Evolutionary conservation across 2,329 filamentous ascomycete species (phyloP).

Genomic region (Penicillium olsonii): DNA sequence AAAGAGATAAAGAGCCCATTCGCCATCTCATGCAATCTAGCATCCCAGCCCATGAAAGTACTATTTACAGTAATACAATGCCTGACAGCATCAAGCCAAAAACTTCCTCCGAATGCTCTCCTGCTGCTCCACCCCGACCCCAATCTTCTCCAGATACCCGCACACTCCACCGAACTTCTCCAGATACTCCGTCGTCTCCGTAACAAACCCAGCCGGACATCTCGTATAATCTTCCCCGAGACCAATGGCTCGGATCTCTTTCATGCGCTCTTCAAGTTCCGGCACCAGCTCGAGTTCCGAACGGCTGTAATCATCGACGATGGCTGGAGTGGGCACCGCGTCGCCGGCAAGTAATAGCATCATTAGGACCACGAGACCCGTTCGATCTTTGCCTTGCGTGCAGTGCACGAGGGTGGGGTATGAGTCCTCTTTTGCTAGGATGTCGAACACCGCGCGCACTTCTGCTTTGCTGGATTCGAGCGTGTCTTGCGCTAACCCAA

Average conservation of each 20-base stretch:
- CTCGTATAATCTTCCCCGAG: constrained; percentile 71
- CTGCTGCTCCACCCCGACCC: constrained; percentile 54
- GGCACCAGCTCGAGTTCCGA: constrained; percentile 62
- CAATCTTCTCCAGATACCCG: constrained; percentile 65
- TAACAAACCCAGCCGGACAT: constrained; percentile 67
- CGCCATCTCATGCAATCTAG: neutral
- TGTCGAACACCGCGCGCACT: constrained; percentile 70
- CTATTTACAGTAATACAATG: constrained; percentile 1
- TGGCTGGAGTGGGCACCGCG: constrained; percentile 57
- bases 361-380: constrained; percentile 70
- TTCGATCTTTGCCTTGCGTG: constrained; percentile 86
- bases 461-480: constrained; percentile 65
- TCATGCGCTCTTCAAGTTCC: constrained; percentile 64
- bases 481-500: constrained; percentile 69
- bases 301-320: constrained; percentile 71
- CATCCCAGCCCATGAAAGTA: constrained; percentile 1
- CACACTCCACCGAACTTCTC: constrained; percentile 66
- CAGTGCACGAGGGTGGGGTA: constrained; percentile 77
- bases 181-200: constrained; percentile 60
- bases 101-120: constrained; percentile 33
- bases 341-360: constrained; percentile 62
- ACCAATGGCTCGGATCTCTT: constrained; percentile 70
- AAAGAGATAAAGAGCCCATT: neutral
- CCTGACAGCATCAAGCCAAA: constrained; percentile 22
- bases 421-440: constrained; percentile 55